phyloP scores from a whole-genome alignment of 805 yeast genomes.

The Saturnispora gosingensis region DNA sequence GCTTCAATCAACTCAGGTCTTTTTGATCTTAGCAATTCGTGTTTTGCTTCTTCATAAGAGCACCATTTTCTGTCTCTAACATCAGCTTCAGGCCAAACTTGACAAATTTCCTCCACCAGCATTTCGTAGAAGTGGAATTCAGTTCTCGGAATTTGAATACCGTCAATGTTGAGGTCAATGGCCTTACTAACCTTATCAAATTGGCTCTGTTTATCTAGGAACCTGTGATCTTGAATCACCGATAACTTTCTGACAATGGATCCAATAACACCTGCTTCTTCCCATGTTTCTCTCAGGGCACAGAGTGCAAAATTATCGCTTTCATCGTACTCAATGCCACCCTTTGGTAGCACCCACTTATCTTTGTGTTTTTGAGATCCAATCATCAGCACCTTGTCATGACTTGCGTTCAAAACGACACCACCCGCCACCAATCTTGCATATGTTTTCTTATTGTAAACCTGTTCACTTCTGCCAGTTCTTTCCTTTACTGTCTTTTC shows the following conservation, averaged over 20 bases:
- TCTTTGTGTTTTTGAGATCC: constrained; percentile 60
- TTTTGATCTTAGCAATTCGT: constrained; percentile 44
- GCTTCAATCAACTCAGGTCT: constrained; percentile 64
- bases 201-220: constrained; percentile 15
- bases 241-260: constrained; percentile 46
- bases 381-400: constrained; percentile 63
- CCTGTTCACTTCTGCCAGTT: constrained; percentile 50
- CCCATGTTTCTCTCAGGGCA: constrained; percentile 93
- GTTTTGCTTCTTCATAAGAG: constrained; percentile 54
- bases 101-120: constrained; percentile 44
- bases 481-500: constrained; percentile 32
- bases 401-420: constrained; percentile 52
- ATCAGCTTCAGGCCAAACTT: constrained; percentile 66
- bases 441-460: constrained; percentile 51
- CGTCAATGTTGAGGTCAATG: constrained; percentile 14
- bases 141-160: constrained; percentile 47
- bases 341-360: constrained; percentile 89
- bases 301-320: constrained; percentile 33
- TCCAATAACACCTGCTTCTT: constrained; percentile 89
- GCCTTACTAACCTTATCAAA: constrained; percentile 14
- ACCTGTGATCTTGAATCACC: constrained; percentile 47
- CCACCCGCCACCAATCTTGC: constrained; percentile 93
- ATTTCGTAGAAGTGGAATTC: constrained; percentile 86
- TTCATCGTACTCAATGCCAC: constrained; percentile 89
- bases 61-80: constrained; percentile 70